Conservation (phyloP, 495 filamentous ascomycete genomes). For the Trichoderma orchidacearum region DNA sequence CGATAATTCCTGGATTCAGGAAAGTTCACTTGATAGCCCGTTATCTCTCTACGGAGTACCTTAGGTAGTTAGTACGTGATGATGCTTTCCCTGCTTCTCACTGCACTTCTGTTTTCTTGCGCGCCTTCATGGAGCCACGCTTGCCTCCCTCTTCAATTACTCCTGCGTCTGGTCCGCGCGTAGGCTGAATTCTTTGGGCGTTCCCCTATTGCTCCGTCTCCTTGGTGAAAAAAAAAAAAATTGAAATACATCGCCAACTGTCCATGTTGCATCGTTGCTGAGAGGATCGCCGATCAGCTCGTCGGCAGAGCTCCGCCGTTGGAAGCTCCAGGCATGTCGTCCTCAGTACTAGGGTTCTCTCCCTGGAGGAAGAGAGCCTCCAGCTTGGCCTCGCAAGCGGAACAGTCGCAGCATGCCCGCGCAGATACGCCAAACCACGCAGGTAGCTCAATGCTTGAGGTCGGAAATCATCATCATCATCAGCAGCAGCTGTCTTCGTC, state of each 20-base stretch:
- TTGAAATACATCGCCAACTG: background rate
- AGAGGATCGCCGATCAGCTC: background rate
- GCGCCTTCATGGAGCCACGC: background rate
- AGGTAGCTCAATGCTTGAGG: background rate
- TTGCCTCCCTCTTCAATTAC: background rate
- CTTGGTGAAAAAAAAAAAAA: no score
- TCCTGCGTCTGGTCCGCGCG: background rate
- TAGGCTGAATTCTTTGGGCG: background rate
- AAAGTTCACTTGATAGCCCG: background rate
- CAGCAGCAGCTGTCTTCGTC: slow-evolving; percentile 22
- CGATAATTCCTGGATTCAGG: background rate
- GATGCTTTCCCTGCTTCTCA: background rate
- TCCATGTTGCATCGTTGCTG: background rate
- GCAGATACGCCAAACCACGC: background rate
- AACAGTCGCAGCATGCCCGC: slow-evolving; percentile 2
- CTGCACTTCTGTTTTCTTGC: background rate
- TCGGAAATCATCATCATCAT: slow-evolving; percentile 9
- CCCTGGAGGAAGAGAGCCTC: slow-evolving; percentile 25
- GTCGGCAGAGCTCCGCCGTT: background rate
- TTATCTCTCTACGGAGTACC: background rate
- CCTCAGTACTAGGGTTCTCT: slow-evolving; percentile 20
- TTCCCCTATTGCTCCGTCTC: background rate
- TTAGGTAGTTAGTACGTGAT: no score
- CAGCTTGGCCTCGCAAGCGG: slow-evolving; percentile 14
- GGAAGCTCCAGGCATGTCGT: slow-evolving; percentile 12